Percentiles rank a stretch among this genome's conserved stretches.
Evolutionary conservation across 1,139 yeast species (phyloP).

Genomic region (Candida tropicalis): DNA sequence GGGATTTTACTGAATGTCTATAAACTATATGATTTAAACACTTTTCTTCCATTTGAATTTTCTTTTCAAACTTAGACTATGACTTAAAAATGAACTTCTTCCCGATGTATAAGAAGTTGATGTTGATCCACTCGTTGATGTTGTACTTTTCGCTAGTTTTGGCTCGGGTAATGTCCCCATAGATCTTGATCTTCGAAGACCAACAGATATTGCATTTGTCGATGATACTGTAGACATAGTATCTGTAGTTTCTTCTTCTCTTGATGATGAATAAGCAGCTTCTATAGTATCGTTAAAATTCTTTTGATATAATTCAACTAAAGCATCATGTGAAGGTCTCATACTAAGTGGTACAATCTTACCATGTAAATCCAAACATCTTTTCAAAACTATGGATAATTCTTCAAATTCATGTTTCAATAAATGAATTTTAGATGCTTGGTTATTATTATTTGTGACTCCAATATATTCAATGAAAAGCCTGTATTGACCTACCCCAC

Average conservation of each 20-base stretch:
- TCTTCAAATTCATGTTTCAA: conserved; percentile 69
- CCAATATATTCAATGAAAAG: conserved; percentile 57
- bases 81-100: conserved; percentile 4
- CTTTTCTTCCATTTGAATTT: conserved; percentile 6
- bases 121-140: conserved; percentile 6
- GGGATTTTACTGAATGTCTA: too few relatives aligned
- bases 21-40: too few relatives aligned
- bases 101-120: conserved; percentile 6
- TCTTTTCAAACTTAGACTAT: conserved; percentile 6
- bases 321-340: conserved; percentile 66
- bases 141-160: conserved; percentile 1
- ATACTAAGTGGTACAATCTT: conserved; percentile 58
- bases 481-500: conserved; percentile 86
- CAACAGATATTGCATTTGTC: conserved; percentile 4
- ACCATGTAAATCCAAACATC: conserved; percentile 72
- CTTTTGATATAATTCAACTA: conserved; percentile 64
- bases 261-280: conserved; percentile 5
- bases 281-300: conserved; percentile 54
- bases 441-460: conserved; percentile 44
- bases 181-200: conserved; percentile 6
- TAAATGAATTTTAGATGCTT: conserved; percentile 46
- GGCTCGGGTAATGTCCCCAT: conserved; percentile 5
- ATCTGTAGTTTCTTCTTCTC: conserved; percentile 2
- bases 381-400: conserved; percentile 63
- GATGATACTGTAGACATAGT: conserved; percentile 3